phyloP scores from a whole-genome alignment of 305 asterid genomes.

The Fraxinus greggii region DNA sequence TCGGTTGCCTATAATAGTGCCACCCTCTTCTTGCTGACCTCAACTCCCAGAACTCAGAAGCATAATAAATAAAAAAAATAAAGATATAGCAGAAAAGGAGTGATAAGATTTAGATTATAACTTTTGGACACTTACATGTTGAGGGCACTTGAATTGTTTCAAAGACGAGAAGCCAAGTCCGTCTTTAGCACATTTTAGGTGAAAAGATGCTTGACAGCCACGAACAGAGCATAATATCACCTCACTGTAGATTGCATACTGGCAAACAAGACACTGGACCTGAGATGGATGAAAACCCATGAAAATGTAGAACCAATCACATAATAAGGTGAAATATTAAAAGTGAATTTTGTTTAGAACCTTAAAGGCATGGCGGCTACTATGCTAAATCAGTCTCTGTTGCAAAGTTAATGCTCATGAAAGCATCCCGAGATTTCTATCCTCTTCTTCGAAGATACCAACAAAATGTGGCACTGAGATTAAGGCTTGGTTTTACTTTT shows the following conservation, averaged over 20 bases:
- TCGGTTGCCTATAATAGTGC: neutral
- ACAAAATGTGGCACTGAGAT: neutral
- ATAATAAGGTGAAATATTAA: neutral
- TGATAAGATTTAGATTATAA: neutral
- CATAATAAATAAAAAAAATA: neutral
- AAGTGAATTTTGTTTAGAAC: neutral
- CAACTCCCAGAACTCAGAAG: neutral
- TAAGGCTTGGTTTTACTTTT: slow-evolving; percentile 3
- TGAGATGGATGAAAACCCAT: slow-evolving; percentile 35
- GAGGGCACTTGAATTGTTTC: slow-evolving; percentile 80
- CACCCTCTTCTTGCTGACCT: neutral
- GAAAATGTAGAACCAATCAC: neutral
- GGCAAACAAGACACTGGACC: slow-evolving; percentile 74
- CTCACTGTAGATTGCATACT: slow-evolving; percentile 45
- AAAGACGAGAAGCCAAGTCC: slow-evolving; percentile 47
- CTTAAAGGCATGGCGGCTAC: neutral
- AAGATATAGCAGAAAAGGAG: neutral
- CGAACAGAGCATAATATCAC: slow-evolving; percentile 58
- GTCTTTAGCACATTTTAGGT: slow-evolving; percentile 60
- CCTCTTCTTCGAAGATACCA: neutral
- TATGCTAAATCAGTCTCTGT: neutral
- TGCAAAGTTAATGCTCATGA: neutral
- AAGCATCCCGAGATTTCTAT: neutral
- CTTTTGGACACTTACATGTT: slow-evolving; percentile 61
- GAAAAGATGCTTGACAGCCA: slow-evolving; percentile 61